Evolutionary conservation across 2,329 filamentous ascomycete genomes (phyloP).

Genomic region (Lachnellula arida): DNA sequence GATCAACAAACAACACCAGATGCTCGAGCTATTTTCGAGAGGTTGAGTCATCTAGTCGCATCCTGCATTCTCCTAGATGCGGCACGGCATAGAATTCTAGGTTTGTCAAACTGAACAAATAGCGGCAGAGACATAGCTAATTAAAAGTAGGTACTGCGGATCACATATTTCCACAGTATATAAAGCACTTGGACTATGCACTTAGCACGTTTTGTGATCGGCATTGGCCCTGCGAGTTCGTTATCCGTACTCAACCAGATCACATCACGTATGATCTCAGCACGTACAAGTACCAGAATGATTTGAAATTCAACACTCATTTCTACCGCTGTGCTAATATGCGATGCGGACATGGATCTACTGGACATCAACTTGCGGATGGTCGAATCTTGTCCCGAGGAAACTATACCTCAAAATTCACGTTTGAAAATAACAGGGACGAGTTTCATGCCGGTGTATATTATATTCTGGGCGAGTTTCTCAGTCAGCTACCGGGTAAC

Average conservation of each 20-base stretch:
- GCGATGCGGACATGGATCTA: slow-evolving; percentile 5
- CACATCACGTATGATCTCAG: background rate
- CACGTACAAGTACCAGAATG: background rate
- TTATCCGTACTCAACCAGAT: background rate
- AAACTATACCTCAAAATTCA: slow-evolving; percentile 2
- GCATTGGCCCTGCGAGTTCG: slow-evolving; percentile 9
- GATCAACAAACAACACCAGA: background rate
- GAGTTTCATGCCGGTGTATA: background rate
- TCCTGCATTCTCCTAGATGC: slow-evolving; percentile 13
- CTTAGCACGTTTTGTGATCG: slow-evolving; percentile 4
- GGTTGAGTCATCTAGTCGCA: slow-evolving; percentile 5
- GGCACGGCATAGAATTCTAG: slow-evolving; percentile 1
- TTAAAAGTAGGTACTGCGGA: slow-evolving; percentile 1
- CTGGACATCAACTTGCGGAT: slow-evolving; percentile 8
- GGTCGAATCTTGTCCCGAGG: slow-evolving; percentile 1
- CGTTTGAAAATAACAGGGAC: background rate
- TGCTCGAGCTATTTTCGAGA: slow-evolving; percentile 1
- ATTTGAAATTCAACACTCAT: background rate
- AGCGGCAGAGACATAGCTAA: background rate
- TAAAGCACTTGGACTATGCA: slow-evolving; percentile 3
- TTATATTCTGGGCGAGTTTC: background rate
- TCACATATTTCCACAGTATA: slow-evolving; percentile 7
- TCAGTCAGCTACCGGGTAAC: background rate
- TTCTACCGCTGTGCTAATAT: background rate
- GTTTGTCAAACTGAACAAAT: background rate